Base-by-base conservation (phyloP, 176 grass and related monocot genomes). In the Ensete glaucum region DNA sequence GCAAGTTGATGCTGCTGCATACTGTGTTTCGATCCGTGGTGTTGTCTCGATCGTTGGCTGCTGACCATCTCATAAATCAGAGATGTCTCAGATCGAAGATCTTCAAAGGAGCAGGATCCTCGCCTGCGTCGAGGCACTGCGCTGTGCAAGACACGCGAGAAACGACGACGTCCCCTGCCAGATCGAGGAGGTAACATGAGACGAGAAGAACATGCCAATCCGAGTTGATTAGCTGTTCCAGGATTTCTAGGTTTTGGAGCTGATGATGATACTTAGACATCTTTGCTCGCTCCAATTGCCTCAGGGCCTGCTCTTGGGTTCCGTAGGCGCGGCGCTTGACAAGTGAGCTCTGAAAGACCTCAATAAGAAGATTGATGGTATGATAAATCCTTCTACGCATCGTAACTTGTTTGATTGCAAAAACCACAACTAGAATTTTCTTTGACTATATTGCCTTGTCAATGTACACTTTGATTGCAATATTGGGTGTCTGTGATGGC, bases 311-410 rank as follows among this genome's bases (percentile, higher is more conserved):
- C 93, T 93, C 79, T 81, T 98, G 80, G 94, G 90, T 83, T 98
- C 90, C 78, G 72, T 93, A 43, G 90, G 94, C 3, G 88, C 85
- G 22, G 88, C 90, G 14, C 50, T 91, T 48, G 93, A 98, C 16
- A 93, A 89, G 84, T 79, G 87, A 11, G 60, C 74, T 52, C 67
- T 98, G 26, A 91, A 93, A 67, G 84, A 52, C 15, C 73, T 98
- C 17, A 98, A 91, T 83, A 98, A 89, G 82, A 93, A 93, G 80
- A 91, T 98, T 2, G 86, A 93, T 5, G 90, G 90, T 98, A 85
- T 50, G 34, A 52, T 15, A 4, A n/a, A 73, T 22, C 17, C 29
- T 67, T 29, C 16, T 50, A 19, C 29, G 24, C 29, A 29, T 29
- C 29, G 29, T 29, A 3, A 22, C 5, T 67, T 23, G 58, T n/a